Conservation (phyloP, 2,329 filamentous ascomycete genomes). For the Venturia carpophila region DNA sequence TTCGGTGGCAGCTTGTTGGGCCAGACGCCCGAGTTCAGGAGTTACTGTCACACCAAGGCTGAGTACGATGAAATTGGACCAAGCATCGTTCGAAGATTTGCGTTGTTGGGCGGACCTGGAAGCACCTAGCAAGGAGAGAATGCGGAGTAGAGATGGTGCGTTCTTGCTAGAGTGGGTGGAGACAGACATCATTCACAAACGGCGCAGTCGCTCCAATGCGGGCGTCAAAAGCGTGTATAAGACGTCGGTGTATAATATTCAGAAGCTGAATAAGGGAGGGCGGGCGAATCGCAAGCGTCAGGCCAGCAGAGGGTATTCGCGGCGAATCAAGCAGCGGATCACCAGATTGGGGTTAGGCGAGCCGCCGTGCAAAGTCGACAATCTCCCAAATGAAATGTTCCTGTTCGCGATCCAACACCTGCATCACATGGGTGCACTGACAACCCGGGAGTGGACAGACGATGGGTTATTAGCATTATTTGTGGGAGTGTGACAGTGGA, state of each 20-base stretch:
- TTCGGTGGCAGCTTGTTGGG: slow-evolving; percentile 94
- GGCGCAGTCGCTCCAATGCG: slow-evolving; percentile 1
- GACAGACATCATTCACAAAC: slow-evolving; percentile 3
- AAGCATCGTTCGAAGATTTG: slow-evolving; percentile 90
- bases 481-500: slow-evolving; percentile 9
- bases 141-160: background rate
- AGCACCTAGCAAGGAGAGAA: slow-evolving; percentile 43
- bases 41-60: slow-evolving; percentile 80
- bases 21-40: slow-evolving; percentile 96
- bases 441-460: background rate
- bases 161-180: slow-evolving; percentile 5
- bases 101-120: slow-evolving; percentile 83
- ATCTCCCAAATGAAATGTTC: slow-evolving; percentile 9
- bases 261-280: background rate
- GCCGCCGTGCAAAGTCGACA: slow-evolving; percentile 5
- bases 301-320: background rate
- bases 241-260: slow-evolving; percentile 10
- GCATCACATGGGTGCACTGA: slow-evolving; percentile 10
- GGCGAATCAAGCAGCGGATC: background rate
- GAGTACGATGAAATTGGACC: slow-evolving; percentile 89
- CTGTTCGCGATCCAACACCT: slow-evolving; percentile 10
- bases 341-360: slow-evolving; percentile 1
- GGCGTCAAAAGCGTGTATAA: slow-evolving; percentile 1
- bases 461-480: background rate
- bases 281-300: background rate